Conservation (phyloP, 2,329 filamentous ascomycete genomes). For the Pseudogymnoascus sp. region DNA sequence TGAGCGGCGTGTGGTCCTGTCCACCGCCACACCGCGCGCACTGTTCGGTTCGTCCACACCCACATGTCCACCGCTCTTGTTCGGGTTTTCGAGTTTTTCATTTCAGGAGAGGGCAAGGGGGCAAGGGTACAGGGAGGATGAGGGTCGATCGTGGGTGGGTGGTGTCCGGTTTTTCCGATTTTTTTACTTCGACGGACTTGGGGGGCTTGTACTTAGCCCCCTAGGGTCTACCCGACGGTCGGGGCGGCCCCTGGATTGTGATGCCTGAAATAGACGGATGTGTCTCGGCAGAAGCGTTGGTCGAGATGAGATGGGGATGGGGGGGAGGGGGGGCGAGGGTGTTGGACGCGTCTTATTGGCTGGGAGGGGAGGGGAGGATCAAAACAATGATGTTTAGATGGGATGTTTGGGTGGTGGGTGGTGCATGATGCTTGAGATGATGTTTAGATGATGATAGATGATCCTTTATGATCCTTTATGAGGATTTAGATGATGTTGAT, state of each 20-base stretch:
- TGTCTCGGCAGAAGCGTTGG: conserved; percentile 3
- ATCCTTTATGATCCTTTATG: not conserved
- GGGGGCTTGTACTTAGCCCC: not conserved
- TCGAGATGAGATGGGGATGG: not conserved
- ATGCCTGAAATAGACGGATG: conserved; percentile 1
- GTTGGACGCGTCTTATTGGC: conserved; percentile 2
- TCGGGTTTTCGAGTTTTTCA: not conserved
- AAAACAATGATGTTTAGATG: conserved; percentile 6
- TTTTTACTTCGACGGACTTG: not conserved
- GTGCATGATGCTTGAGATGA: not conserved
- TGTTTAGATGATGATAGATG: conserved; percentile 1
- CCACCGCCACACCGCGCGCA: not conserved
- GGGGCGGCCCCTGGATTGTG: conserved; percentile 1
- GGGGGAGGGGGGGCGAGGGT: not conserved
- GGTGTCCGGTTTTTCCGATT: not conserved
- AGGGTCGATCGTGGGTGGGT: not conserved
- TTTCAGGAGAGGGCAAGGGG: not conserved
- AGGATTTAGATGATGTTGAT: not conserved
- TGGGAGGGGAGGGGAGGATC: not conserved
- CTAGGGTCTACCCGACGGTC: conserved; percentile 2
- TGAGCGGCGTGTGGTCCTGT: not conserved
- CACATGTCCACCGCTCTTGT: not conserved
- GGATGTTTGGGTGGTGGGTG: not conserved
- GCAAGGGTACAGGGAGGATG: not conserved
- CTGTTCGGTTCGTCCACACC: not conserved